Base-by-base conservation (phyloP, 805 yeast species). In the Jamesozyma spencerorum region DNA sequence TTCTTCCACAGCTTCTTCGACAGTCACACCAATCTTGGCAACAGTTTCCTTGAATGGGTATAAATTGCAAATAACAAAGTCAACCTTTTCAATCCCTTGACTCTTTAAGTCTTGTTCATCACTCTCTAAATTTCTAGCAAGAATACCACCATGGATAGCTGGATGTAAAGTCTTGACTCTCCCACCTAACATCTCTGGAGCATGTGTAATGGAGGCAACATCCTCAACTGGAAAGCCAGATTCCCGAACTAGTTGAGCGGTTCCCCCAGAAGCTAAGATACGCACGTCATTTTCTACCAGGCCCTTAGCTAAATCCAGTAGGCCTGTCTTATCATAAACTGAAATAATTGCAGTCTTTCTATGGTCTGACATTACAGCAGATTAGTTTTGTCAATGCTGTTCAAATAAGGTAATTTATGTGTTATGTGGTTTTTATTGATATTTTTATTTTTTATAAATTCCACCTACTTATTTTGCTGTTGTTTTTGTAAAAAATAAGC, bases 141-240 rank as follows among this genome's bases (percentile, higher is more conserved):
- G 75, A 57, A 92, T 92, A 60, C 94, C 95, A 55, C 95, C 98
- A 64, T 92, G 98, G 47, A 92, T 96, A 24, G 97, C 98, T 31
- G 98, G 98, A 64, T 92, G 98, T 55, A 92, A 73, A 45, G 98
- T 92, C 72, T 92, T 92, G 54, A 92, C 98, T 68, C 98, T 78
- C 49, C 98, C 98, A 48, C 97, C 95, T 53, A 92, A 74, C 95
- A 92, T 92, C 68, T 92, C 98, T 39, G 98, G 98, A 31, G 97
- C 97, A 60, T 92, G 95, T 29, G 98, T 92, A 63, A 92, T 86
- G 44, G 92, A 63, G 31, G 94, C 80, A 31, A 92, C 96, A 59
- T 92, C 98, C 51, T 90, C 95, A 14, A 92, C 97, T 34, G 95
- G 90, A 78, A 92, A 90, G 11, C 97, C 97, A 42, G 97, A 95